Base-by-base conservation (phyloP, 495 filamentous ascomycete genomes). In the Umbilicaria muhlenbergii region DNA sequence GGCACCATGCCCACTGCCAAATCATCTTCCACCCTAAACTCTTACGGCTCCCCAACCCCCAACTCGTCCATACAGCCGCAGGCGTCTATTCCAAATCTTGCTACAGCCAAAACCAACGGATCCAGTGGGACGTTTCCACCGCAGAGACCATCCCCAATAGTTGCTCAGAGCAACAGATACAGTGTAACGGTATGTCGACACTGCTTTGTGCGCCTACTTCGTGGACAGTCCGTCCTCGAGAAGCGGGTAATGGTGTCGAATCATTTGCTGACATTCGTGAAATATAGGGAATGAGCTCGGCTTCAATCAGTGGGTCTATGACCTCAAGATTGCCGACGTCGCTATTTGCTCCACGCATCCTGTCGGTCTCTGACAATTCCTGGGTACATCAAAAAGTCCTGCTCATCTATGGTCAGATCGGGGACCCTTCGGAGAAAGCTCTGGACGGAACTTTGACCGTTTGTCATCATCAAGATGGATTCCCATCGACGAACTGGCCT, bases 311-410 rank as follows among this genome's bases (percentile, higher is more conserved):
- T 53, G 65, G 68, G 32, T 67, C 57, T 41, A 61, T 58, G 39
- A 64, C 65, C 32, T 65, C 74, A 39, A 65, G 68, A 40, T 60
- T 70, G 41, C 73, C 73, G 2, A 70, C 74, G 10, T 92, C 86
- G 15, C 76, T 79, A 38, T 87, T 82, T 60, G 81, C 83, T 18
- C 87, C 86, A 11, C 70, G 75, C 43, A 71, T 94, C 15, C 57
- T 78, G 11, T 91, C 84, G 18, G 66, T 93, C 16, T 67, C 74
- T 15, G 85, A 94, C 38, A 82, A 78, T 51, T 75, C 82, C 28
- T 91, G 84, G 83, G 86, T 93, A 68, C 79, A 91, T 54, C 87
- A 95, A 65, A 93, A 93, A 54, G 74, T 91, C 12, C 67, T 95
- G 5, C 70, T 88, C 32, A 68, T 93, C 16, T 77, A 78, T 46